phyloP scores from a whole-genome alignment of 2,329 filamentous ascomycete genomes.

The Aureobasidium leucospermi region DNA sequence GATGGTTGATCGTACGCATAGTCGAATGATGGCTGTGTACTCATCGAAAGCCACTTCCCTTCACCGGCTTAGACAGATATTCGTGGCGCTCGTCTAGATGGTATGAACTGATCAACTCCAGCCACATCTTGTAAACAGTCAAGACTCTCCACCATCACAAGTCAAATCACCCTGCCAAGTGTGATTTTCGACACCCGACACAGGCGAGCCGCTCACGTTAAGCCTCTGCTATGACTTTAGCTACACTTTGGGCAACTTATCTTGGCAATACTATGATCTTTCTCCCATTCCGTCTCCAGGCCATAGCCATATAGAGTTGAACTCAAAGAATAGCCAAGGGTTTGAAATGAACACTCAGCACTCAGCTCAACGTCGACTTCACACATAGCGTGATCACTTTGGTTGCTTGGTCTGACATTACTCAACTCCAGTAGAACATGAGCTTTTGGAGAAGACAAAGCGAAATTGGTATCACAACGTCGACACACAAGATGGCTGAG shows the following conservation, averaged over 20 bases:
- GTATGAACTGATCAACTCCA: too few relatives aligned
- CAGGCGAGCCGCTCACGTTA: not conserved
- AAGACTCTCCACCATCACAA: not conserved
- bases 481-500: not conserved
- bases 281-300: not conserved
- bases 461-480: not conserved
- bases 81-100: too few relatives aligned
- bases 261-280: not conserved
- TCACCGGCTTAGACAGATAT: too few relatives aligned
- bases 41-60: too few relatives aligned
- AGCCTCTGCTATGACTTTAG: not conserved
- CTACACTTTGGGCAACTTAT: not conserved
- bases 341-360: not conserved
- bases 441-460: not conserved
- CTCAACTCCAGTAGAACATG: not conserved
- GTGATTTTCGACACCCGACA: not conserved
- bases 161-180: not conserved
- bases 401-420: not conserved
- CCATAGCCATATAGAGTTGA: not conserved
- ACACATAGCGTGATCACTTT: not conserved
- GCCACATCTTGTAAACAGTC: not conserved
- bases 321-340: not conserved
- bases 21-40: too few relatives aligned
- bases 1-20: too few relatives aligned
- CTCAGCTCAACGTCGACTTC: not conserved